Conservation (phyloP, 345 rosid species). For the Gynandropsis gynandra region DNA sequence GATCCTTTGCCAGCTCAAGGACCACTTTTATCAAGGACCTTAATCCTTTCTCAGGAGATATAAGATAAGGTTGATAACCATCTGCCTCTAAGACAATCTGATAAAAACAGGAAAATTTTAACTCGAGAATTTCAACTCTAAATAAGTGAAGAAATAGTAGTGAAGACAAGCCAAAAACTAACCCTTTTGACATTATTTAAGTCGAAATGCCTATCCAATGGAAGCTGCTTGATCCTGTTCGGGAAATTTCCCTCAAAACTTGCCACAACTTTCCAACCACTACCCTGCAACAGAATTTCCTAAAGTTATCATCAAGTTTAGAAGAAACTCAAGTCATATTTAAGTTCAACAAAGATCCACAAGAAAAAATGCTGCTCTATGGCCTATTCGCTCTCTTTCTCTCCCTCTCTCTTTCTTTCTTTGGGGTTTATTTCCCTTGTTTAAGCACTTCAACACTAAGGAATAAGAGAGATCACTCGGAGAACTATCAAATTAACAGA, state of each 20-base stretch:
- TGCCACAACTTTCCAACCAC: conserved; percentile 97
- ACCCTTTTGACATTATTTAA: conserved; percentile 92
- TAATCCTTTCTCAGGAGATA: conserved; percentile 98
- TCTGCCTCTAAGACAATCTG: conserved; percentile 97
- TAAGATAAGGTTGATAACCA: conserved; percentile 99
- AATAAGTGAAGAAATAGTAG: conserved; percentile 8
- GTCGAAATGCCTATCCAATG: conserved; percentile 93
- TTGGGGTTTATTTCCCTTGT: too few relatives aligned
- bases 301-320: too few relatives aligned
- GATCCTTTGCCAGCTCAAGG: conserved; percentile 95
- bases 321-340: too few relatives aligned
- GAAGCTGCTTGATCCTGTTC: conserved; percentile 88
- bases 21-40: conserved; percentile 94
- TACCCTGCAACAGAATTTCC: conserved; percentile 49
- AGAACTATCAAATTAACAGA: background rate
- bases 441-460: too few relatives aligned
- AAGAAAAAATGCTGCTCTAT: too few relatives aligned
- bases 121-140: conserved; percentile 8
- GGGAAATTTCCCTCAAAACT: conserved; percentile 98
- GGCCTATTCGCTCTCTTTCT: too few relatives aligned
- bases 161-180: conserved; percentile 23
- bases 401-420: too few relatives aligned
- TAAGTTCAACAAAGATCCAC: too few relatives aligned
- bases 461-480: too few relatives aligned
- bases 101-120: conserved; percentile 6